phyloP scores from a whole-genome alignment of 78 protist species.

The Dictyostelium intermedium region DNA sequence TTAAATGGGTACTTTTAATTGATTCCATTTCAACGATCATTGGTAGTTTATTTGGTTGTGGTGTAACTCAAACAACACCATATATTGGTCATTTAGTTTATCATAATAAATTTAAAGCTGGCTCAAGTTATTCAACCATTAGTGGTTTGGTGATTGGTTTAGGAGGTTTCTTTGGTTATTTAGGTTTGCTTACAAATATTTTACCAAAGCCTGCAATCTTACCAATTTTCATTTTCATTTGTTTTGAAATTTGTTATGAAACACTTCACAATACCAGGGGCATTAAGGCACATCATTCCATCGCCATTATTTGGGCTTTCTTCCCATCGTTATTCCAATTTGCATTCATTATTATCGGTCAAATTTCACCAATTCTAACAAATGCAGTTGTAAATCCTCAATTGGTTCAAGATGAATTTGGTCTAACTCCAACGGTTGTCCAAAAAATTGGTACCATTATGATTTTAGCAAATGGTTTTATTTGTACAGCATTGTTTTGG shows the following conservation, averaged over 20 bases:
- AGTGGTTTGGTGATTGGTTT: constrained; percentile 59
- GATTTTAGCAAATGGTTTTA: constrained; percentile 57
- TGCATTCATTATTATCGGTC: constrained; percentile 46
- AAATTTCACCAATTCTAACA: constrained; percentile 34
- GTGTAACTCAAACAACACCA: constrained; percentile 54
- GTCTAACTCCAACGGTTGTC: not conserved
- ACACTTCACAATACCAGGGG: constrained; percentile 24
- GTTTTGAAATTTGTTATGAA: constrained; percentile 51
- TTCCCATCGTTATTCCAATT: constrained; percentile 72
- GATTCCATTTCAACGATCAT: constrained; percentile 37
- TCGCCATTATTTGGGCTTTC: constrained; percentile 55
- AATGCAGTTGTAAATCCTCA: not conserved
- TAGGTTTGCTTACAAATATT: constrained; percentile 29
- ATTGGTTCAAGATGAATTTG: not conserved
- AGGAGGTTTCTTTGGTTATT: constrained; percentile 62
- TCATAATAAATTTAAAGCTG: constrained; percentile 48
- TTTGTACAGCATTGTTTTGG: constrained; percentile 60
- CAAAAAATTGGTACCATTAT: constrained; percentile 1
- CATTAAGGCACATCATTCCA: constrained; percentile 28
- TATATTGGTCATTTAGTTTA: constrained; percentile 59
- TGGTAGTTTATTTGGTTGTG: constrained; percentile 55
- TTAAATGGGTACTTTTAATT: constrained; percentile 10
- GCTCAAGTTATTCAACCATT: constrained; percentile 56
- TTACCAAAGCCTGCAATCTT: constrained; percentile 72
- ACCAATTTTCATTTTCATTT: constrained; percentile 68